Evolutionary conservation across 139 green algal genomes (phyloP).

Genomic region (Penium margaritaceum): DNA sequence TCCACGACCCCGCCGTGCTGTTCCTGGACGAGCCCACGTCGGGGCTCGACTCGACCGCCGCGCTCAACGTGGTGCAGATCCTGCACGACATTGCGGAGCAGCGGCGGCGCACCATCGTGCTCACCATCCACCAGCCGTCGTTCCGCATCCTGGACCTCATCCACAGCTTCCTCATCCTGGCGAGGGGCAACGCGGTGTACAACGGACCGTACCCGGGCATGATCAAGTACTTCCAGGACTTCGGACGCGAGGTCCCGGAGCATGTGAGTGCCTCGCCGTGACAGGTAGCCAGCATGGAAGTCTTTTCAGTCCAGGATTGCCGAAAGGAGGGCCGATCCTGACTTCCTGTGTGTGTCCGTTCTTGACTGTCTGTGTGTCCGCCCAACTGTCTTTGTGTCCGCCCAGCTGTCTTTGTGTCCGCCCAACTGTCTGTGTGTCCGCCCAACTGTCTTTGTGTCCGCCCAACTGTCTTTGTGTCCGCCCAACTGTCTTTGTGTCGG

Average conservation of each 20-base stretch:
- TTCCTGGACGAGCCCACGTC: constrained; percentile 74
- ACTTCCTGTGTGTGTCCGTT: no score
- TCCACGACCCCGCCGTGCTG: constrained; percentile 84
- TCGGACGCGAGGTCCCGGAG: constrained; percentile 6
- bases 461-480: no score
- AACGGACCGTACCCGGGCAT: constrained; percentile 4
- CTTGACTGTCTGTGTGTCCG: no score
- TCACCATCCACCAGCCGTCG: constrained; percentile 41
- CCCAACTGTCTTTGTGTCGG: no score
- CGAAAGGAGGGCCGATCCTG: no score
- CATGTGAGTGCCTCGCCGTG: no score
- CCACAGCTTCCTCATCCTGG: constrained; percentile 19
- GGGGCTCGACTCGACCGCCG: constrained; percentile 82
- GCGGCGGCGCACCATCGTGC: constrained; percentile 41
- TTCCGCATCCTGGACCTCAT: constrained; percentile 34
- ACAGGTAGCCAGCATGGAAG: no score
- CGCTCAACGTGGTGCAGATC: constrained; percentile 69
- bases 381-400: no score
- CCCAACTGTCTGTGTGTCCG: no score
- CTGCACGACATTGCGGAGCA: constrained; percentile 36
- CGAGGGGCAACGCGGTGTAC: constrained; percentile 13
- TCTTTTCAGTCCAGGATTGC: no score
- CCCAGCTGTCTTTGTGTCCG: no score
- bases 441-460: no score
- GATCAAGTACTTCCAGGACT: not conserved